Evolutionary conservation across 805 yeast genomes (phyloP), one percentile per base, ranked within the genome.

Genomic region (Pichia membranifaciens): DNA sequence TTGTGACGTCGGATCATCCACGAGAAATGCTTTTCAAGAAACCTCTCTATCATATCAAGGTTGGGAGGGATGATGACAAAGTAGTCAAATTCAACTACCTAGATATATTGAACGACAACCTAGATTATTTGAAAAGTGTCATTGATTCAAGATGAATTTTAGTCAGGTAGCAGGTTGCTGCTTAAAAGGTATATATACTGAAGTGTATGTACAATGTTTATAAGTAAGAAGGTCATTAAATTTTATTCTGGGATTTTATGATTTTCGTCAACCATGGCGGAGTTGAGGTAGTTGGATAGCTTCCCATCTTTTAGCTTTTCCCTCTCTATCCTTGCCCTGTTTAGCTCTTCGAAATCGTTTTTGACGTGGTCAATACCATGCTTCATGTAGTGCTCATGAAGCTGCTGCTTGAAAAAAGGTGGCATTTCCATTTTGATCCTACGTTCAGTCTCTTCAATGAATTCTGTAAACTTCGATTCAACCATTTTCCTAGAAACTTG

Each of bases 1-100:
- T 64, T 54, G 57, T 59, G 16, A 58, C 59, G 10, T 53, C 66
- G 1, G 68, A 64, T 45, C 69, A 60, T 41, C 68, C 69, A n/a
- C 53, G 65, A 34, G 65, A 64, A 5, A 52, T 53, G 40, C 34
- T 65, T n/a, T 65, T 65, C 44, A 63, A 57, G 38, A 53, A 65
- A 38, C 58, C 55, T 5, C 15, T 59, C 5, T 51, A 52, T 20
- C 59, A 62, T 42, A 43, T 52, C 5, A 48, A 21, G 28, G 37
- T 43, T 23, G 55, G 43, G 20, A 29, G 23, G 3, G 33, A 40
- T 13, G 43, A 34, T 3, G 25, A 34, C 3, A 48, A 41, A 21
- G 48, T 45, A 13, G 45, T 47, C 33, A 52, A 51, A 25, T 46
- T 52, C 40, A 62, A 65, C 41, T 49, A 61, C 28, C 41, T 58